phyloP scores from a whole-genome alignment of 2,329 filamentous ascomycete species.

The Paraconiothyrium brasiliense region DNA sequence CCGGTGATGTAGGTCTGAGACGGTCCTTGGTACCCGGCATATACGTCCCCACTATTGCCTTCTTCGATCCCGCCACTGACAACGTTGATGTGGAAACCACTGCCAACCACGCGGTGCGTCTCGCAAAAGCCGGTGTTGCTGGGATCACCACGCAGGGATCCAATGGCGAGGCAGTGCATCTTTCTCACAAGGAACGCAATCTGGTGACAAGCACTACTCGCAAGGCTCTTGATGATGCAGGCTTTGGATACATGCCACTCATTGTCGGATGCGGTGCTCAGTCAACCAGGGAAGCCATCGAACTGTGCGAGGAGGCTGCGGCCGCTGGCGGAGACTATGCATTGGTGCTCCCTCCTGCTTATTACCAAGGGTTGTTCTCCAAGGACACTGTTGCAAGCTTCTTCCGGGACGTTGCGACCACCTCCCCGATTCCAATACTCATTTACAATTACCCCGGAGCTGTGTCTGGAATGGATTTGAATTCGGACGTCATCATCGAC shows the following conservation, averaged over 20 bases:
- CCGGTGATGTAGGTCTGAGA: constrained; percentile 42
- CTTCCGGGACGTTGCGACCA: constrained; percentile 71
- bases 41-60: constrained; percentile 57
- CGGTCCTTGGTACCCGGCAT: constrained; percentile 52
- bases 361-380: constrained; percentile 75
- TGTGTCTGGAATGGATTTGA: constrained; percentile 70
- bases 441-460: constrained; percentile 77
- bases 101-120: constrained; percentile 65
- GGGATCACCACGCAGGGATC: constrained; percentile 81
- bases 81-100: constrained; percentile 54
- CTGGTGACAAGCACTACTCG: constrained; percentile 75
- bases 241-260: constrained; percentile 72
- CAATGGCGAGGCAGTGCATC: constrained; percentile 84
- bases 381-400: constrained; percentile 68
- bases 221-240: constrained; percentile 72
- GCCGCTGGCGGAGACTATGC: constrained; percentile 77
- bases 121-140: constrained; percentile 76
- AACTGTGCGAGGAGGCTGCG: constrained; percentile 74
- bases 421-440: constrained; percentile 70
- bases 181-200: constrained; percentile 74
- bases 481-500: constrained; percentile 68
- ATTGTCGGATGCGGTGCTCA: constrained; percentile 80
- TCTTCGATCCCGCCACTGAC: constrained; percentile 54
- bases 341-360: constrained; percentile 78
- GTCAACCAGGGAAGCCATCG: constrained; percentile 76